Evolutionary conservation across 2,329 filamentous ascomycete genomes (phyloP), one percentile per base, ranked within the genome.

Genomic region (Claviceps sp.): DNA sequence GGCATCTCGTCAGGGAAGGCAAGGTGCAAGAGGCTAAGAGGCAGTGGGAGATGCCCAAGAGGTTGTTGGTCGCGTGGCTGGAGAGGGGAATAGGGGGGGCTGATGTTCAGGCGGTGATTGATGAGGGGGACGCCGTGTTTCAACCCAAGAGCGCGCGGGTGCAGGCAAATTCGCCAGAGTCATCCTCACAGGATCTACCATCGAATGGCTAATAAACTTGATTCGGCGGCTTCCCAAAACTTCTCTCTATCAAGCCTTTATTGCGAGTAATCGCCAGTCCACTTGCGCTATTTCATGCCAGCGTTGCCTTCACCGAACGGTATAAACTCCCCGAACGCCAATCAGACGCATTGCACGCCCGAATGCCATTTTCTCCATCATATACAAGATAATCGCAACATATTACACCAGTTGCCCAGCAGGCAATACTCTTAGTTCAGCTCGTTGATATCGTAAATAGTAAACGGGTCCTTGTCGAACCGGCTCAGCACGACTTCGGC

Each of bases 381-480:
- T 2, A 20, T 24, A 44, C 34, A n/a, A n/a, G 7, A 34, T 11
- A 45, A 8, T 6, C 3, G 9, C 18, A 24, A 24, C 16, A 50
- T 13, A 16, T 18, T 37, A 11, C 18, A 13, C 24, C 4, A 30
- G 16, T n/a, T 43, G 4, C 26, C 20, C 30, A 13, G 18, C 24
- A 20, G 18, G 7, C 6, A 20, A 3, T 37, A 4, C 5, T 20
- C 38, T 40, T 38, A 50, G 41, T 65, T 62, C 52, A 76, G 59
- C 51, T 67, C 61, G 16, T 62, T 60, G 38, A 79, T 67, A 55
- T 77, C 73, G 57, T 88, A 75, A 54, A 96, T 85, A 50, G 84
- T 84, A 69, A 89, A 98, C 0, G 93, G 93, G 74, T 98, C 93
- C 54, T 81, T 76, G 68, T 98, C 93, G 44, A 75, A 75, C 64